Evolutionary conservation across 2,329 filamentous ascomycete species (phyloP), one percentile per base, ranked within the genome.

Genomic region (Xylariomycetidae sp.): DNA sequence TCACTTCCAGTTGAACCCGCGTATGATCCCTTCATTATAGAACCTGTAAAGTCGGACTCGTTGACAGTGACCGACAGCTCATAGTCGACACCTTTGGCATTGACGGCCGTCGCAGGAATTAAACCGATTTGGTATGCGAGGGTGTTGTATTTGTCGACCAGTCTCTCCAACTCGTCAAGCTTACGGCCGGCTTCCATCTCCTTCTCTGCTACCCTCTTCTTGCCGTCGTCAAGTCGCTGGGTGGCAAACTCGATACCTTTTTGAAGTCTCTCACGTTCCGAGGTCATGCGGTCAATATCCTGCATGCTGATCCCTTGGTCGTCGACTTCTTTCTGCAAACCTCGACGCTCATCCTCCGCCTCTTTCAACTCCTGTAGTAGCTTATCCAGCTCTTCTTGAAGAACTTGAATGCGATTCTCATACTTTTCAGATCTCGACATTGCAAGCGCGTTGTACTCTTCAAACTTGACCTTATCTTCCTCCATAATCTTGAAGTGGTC

Each of bases 221-320:
- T 94, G 7, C 83, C 76, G 42, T 97, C 92, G 37, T 96, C 89
- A 0, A 96, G 70, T 33, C 87, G 76, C 34, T 77, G 71, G 5
- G 78, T 72, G 0, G 87, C 85, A 3, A 81, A 76, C 49, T 95
- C 88, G 27, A 95, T 82, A 26, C 82, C 85, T 50, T 84, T 89
- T 45, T 94, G 87, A n/a, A 98, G 74, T 29, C 92, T 81, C 53
- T 98, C 92, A 33, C 89, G 82, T 59, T 98, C 92, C 22, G 86
- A 82, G 49, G 88, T 95, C 90, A 98, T 96, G 60, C 92, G 88
- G 72, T 98, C 92, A 56, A 98, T 97, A 73, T 98, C 92, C 64
- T 92, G 85, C 64, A 96, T 94, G 52, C 88, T 94, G 57, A 98
- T 89, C 3, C 92, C 92, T 56, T 94, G 88, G 48, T 84, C 82